Conservation (phyloP, 306 rosid species). For the Myrica gale region DNA sequence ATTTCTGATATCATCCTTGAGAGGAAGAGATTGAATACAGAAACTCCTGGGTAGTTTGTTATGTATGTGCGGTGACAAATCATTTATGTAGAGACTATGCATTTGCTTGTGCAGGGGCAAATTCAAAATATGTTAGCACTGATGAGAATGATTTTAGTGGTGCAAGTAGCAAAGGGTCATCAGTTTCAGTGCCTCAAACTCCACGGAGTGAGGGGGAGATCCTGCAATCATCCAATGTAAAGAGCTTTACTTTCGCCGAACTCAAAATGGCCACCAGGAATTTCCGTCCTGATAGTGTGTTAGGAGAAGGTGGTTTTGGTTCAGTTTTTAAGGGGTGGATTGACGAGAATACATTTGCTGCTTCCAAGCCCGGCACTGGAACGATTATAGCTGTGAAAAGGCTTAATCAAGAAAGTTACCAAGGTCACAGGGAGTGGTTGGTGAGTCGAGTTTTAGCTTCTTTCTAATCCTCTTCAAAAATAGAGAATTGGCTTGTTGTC, state of each 20-base stretch:
- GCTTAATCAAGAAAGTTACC: constrained; percentile 54
- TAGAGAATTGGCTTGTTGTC: not conserved
- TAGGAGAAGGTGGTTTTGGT: constrained; percentile 68
- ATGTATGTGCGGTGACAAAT: not conserved
- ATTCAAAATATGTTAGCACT: constrained; percentile 35
- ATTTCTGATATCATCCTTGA: not conserved
- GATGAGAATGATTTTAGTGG: constrained; percentile 29
- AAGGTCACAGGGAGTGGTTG: constrained; percentile 71
- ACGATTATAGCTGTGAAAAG: constrained; percentile 63
- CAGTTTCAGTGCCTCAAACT: constrained; percentile 24
- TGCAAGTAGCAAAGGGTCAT: constrained; percentile 33
- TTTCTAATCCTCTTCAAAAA: not conserved
- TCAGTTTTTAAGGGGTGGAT: constrained; percentile 78
- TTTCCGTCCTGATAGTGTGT: constrained; percentile 60
- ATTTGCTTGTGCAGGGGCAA: constrained; percentile 40
- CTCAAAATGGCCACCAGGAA: constrained; percentile 60
- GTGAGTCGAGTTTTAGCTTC: constrained; percentile 39
- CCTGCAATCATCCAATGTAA: constrained; percentile 33
- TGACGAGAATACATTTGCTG: constrained; percentile 45
- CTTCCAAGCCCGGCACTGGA: constrained; percentile 65
- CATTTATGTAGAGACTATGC: not conserved
- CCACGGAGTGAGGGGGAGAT: constrained; percentile 46
- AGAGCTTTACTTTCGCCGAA: constrained; percentile 42
- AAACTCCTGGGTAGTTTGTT: not conserved
- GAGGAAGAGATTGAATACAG: not conserved